Conservation (phyloP, 306 rosid genomes). For the Prunus padus region DNA sequence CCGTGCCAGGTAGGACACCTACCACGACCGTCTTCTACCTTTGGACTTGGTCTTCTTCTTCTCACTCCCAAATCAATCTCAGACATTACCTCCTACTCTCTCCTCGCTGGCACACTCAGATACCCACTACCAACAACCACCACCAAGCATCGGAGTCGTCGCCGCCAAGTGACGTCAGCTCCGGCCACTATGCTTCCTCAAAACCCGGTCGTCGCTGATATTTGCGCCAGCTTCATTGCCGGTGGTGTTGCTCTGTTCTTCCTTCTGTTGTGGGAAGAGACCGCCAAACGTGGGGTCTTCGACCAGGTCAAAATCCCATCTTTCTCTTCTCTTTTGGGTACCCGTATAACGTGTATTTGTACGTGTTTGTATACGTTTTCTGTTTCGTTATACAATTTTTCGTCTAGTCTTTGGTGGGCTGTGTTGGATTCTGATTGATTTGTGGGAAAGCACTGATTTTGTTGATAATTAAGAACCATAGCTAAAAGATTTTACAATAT, state of each 20-base stretch:
- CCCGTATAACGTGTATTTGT: not conserved
- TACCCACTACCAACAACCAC: not conserved
- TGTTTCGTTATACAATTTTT: not conserved
- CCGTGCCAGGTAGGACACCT: not conserved
- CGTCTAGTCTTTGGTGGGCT: not conserved
- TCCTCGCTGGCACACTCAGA: constrained; percentile 8
- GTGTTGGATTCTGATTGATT: constrained; percentile 15
- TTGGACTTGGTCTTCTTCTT: not conserved
- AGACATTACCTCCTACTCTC: constrained; percentile 6
- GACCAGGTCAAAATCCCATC: constrained; percentile 55
- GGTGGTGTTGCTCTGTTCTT: constrained; percentile 46
- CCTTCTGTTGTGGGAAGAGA: constrained; percentile 65
- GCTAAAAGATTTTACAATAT: not conserved
- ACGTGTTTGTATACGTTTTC: not conserved
- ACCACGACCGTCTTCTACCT: not conserved
- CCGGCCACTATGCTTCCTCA: constrained; percentile 54
- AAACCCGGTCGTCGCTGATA: constrained; percentile 57
- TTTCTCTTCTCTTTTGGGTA: not conserved
- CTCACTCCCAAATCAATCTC: not conserved
- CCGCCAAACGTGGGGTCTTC: constrained; percentile 59
- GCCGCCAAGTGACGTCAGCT: constrained; percentile 21
- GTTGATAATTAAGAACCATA: not conserved
- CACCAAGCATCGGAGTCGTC: constrained; percentile 15
- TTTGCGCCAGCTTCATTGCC: constrained; percentile 55
- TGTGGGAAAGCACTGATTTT: constrained; percentile 2